Base-by-base conservation (phyloP, 164 flowering plant species). In the Santalum album region DNA sequence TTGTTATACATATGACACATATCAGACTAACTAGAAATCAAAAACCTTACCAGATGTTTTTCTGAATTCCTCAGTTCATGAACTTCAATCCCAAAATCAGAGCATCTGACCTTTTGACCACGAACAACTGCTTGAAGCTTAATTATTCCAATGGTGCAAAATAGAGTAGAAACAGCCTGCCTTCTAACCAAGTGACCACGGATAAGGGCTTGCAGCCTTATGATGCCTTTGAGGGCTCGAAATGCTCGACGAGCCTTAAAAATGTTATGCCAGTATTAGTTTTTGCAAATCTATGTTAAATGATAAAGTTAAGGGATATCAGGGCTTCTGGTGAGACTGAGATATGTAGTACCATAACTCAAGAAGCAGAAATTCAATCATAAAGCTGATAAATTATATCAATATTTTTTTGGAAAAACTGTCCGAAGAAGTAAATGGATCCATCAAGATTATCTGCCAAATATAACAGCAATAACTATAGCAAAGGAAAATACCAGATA, bases 201-300 rank as follows among this genome's bases (percentile, higher is more conserved):
- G 32, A 86, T 68, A 58, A 92, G 80, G n/a, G 96, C 95, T 63
- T 94, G 99, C 50, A 94, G 73, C 78, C 96, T 85, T 64, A 87
- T 94, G 53, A 94, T 94, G 56, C 97, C 99, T 72, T 75, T 87
- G 24, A 94, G 88, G 19, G 95, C 92, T 21, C 81, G 66, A 68
- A 87, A 94, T 68, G 96, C 96, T 38, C 92, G 78, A 1, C 96
- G 95, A 68, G 99, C 99, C 99, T 94, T 71, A 66, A 73, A 35
- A 69, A 6, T n/a, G n/a, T n/a, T n/a, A n/a, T n/a, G n/a, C n/a
- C n/a, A n/a, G n/a, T n/a, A n/a, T n/a, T n/a, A n/a, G n/a, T n/a
- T n/a, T n/a, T n/a, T n/a, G n/a, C n/a, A n/a, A n/a, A n/a, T n/a
- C n/a, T n/a, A n/a, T n/a, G n/a, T n/a, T n/a, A n/a, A n/a, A n/a